These are phyloP conservation scores for Neurospora sp. DNA, from an alignment of 495 filamentous ascomycete species.

Conservation along the genomic window DNA sequence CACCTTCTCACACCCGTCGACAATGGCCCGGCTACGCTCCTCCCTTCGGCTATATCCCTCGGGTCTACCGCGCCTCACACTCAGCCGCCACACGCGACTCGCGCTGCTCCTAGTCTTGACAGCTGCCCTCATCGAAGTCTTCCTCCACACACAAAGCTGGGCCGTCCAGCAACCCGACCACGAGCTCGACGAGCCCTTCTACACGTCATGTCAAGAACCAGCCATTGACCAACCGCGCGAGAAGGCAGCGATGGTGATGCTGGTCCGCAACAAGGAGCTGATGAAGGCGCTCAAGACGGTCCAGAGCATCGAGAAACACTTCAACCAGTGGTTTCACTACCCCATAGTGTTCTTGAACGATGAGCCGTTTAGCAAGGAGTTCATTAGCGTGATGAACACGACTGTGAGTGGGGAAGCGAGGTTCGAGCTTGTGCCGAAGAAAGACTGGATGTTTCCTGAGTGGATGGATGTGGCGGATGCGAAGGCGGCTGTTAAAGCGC, in stretches of 20 bases:
- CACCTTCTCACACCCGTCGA: not conserved
- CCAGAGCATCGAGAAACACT: constrained; percentile 88
- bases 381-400: constrained; percentile 73
- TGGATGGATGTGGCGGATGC: constrained; percentile 78
- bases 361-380: constrained; percentile 75
- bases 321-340: constrained; percentile 96
- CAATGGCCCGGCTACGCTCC: not conserved
- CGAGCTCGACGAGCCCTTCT: constrained; percentile 35
- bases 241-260: constrained; percentile 88
- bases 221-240: constrained; percentile 44
- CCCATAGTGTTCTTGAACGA: constrained; percentile 97
- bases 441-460: constrained; percentile 82
- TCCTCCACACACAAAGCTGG: constrained; percentile 18
- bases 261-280: constrained; percentile 85
- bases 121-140: constrained; percentile 21
- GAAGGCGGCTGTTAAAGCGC: constrained; percentile 71
- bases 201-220: constrained; percentile 32
- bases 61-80: not conserved
- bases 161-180: constrained; percentile 20
- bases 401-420: constrained; percentile 76
- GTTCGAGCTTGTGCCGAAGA: constrained; percentile 60
- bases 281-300: constrained; percentile 85
- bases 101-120: constrained; percentile 7
- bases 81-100: not conserved
- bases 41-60: not conserved